A percentile compares a stretch with the other conserved stretches of the same genome.
phyloP scores from a whole-genome alignment of 2,329 filamentous ascomycete genomes.

The Eutypella sp. region DNA sequence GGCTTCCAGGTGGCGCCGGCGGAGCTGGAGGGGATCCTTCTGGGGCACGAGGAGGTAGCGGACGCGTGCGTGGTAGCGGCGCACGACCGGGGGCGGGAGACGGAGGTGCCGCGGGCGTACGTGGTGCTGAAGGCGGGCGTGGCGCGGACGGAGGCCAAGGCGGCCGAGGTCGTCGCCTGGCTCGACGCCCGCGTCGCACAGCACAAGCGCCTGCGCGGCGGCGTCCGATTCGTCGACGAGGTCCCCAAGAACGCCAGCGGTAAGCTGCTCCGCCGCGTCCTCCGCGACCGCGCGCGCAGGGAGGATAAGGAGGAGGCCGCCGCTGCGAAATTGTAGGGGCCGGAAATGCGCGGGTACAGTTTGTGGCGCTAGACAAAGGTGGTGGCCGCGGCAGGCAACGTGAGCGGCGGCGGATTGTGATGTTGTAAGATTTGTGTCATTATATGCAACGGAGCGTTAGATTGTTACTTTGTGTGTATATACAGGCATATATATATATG shows the following conservation, averaged over 20 bases:
- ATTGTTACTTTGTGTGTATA: background rate
- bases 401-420: background rate
- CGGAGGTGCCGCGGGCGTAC: conserved; percentile 65
- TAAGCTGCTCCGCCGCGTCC: conserved; percentile 56
- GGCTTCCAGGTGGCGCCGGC: conserved; percentile 68
- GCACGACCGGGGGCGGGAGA: conserved; percentile 55
- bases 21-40: conserved; percentile 51
- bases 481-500: background rate
- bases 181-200: conserved; percentile 33
- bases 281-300: conserved; percentile 42
- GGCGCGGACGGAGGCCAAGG: conserved; percentile 30
- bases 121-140: conserved; percentile 45
- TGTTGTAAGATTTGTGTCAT: no score
- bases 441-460: no score
- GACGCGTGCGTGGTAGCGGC: conserved; percentile 62
- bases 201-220: conserved; percentile 34
- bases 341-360: no score
- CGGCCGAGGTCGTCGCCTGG: conserved; percentile 34
- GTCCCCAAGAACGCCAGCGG: conserved; percentile 61
- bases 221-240: conserved; percentile 43
- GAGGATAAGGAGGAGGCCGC: conserved; percentile 22
- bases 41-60: conserved; percentile 37
- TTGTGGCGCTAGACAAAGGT: no score
- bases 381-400: background rate
- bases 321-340: conserved; percentile 15